Conservation (phyloP, 2,329 filamentous ascomycete genomes). For the Aspergillus sp. region DNA sequence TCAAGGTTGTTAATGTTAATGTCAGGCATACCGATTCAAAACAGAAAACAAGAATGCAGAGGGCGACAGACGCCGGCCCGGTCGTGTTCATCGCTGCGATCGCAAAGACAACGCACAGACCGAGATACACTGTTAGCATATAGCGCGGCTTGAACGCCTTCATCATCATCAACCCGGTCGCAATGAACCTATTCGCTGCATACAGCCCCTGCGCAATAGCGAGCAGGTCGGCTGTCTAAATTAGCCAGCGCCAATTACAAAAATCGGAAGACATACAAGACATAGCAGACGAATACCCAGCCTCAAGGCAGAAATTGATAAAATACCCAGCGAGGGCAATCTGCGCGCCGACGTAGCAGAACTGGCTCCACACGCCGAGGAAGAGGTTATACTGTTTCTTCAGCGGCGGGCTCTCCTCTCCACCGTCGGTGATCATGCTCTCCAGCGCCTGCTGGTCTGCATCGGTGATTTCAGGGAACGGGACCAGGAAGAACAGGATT, state of each 20-base stretch:
- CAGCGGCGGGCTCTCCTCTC: not conserved
- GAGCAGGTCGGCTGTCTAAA: not conserved
- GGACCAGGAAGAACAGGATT: not conserved
- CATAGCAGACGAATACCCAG: not conserved
- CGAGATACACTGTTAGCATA: not conserved
- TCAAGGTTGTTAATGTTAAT: too few relatives aligned
- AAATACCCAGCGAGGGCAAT: slow-evolving; percentile 1
- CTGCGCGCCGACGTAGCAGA: slow-evolving; percentile 5
- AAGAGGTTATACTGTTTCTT: slow-evolving; percentile 4
- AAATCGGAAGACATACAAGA: not conserved
- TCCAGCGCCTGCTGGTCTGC: not conserved
- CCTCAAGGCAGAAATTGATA: slow-evolving; percentile 4
- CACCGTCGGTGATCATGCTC: not conserved
- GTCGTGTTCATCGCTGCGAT: not conserved
- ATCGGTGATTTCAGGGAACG: not conserved
- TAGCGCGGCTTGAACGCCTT: not conserved
- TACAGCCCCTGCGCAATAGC: slow-evolving; percentile 6
- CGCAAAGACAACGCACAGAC: not conserved
- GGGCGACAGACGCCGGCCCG: not conserved
- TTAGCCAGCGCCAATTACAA: not conserved
- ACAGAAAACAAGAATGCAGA: not conserved
- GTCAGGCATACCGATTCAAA: not conserved
- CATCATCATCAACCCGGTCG: not conserved
- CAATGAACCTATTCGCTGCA: slow-evolving; percentile 4
- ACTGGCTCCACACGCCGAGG: not conserved